Conservation (phyloP, 768 basidiomycete species). For the Leccinum boreale region DNA sequence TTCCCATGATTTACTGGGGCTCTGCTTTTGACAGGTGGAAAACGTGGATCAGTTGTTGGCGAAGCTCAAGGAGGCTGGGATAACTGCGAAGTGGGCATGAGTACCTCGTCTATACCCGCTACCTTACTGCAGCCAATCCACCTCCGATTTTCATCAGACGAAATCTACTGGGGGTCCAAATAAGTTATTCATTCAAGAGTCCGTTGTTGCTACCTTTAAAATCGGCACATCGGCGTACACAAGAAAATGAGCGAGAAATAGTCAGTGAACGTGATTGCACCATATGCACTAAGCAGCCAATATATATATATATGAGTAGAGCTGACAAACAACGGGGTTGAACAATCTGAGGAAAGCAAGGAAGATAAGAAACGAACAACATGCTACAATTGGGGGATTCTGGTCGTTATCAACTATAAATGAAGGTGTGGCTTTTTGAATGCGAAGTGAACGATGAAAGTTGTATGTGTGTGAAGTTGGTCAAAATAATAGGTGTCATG, state of each 20-base stretch:
- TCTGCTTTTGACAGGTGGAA: conserved; percentile 47
- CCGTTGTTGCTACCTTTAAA: conserved; percentile 2
- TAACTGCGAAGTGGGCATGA: conserved; percentile 31
- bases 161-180: not conserved
- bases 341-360: conserved; percentile 6
- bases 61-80: conserved; percentile 87
- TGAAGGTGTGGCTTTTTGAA: conserved; percentile 18
- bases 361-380: conserved; percentile 16
- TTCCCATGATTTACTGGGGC: not conserved
- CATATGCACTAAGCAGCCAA: conserved; percentile 16
- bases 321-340: conserved; percentile 6
- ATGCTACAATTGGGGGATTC: conserved; percentile 24
- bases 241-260: conserved; percentile 6
- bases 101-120: conserved; percentile 5
- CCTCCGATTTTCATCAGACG: not conserved
- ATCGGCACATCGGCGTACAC: conserved; percentile 9
- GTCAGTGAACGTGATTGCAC: conserved; percentile 7
- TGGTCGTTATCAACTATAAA: conserved; percentile 3
- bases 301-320: conserved; percentile 25
- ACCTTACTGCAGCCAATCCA: not conserved
- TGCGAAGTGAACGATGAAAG: conserved; percentile 1
- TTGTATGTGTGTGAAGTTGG: not conserved
- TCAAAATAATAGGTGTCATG: conserved; percentile 9
- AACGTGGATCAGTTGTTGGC: conserved; percentile 86
- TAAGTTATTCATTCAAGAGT: conserved; percentile 21